Percentiles rank a stretch among this genome's conserved stretches.
Conservation (phyloP, 2,329 filamentous ascomycete species). For the Cladosporium sp. region DNA sequence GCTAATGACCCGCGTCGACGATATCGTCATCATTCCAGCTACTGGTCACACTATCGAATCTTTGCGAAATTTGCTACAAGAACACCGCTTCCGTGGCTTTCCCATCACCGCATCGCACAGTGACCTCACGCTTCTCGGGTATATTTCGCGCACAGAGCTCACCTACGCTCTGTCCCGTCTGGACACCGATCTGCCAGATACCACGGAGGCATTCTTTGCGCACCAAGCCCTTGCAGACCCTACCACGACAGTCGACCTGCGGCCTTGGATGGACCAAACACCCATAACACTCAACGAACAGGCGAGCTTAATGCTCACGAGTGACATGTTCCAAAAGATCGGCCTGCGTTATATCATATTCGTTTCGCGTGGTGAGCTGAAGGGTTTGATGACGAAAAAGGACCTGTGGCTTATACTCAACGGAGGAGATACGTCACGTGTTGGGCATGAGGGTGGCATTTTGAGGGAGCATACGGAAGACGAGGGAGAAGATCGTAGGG, state of each 20-base stretch:
- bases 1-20: conserved; percentile 90
- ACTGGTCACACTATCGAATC: conserved; percentile 77
- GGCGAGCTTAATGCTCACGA: conserved; percentile 77
- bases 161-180: conserved; percentile 72
- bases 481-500: conserved; percentile 42
- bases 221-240: conserved; percentile 82
- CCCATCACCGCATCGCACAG: conserved; percentile 80
- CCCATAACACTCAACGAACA: conserved; percentile 83
- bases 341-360: conserved; percentile 90
- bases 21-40: conserved; percentile 82
- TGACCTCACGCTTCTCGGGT: conserved; percentile 80
- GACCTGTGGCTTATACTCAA: conserved; percentile 94
- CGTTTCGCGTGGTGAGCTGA: conserved; percentile 74
- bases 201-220: conserved; percentile 77
- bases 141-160: conserved; percentile 90
- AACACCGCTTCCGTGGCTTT: conserved; percentile 83
- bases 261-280: conserved; percentile 99
- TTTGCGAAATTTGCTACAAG: conserved; percentile 68
- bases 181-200: conserved; percentile 59
- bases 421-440: conserved; percentile 58
- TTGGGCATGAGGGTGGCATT: conserved; percentile 34
- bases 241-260: conserved; percentile 74
- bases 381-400: conserved; percentile 92
- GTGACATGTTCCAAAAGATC: conserved; percentile 91
- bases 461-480: conserved; percentile 39